These are phyloP conservation scores for Cornus kousa DNA, from an alignment of 148 eudicot species.

Conservation along the genomic window DNA sequence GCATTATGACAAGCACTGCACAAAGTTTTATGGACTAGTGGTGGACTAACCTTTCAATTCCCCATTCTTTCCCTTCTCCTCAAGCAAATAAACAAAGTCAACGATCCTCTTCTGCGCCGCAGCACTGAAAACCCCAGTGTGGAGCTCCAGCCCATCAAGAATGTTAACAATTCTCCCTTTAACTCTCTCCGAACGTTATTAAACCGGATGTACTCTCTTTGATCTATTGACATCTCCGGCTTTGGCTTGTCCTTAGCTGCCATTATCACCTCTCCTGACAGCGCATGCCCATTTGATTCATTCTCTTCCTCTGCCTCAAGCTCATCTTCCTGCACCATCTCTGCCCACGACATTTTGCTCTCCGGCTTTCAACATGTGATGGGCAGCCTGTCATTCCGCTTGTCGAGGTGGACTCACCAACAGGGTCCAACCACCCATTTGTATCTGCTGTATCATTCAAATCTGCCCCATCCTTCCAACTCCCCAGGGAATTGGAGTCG, in stretches of 20 bases:
- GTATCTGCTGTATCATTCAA: constrained; percentile 34
- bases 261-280: constrained; percentile 27
- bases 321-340: constrained; percentile 90
- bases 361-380: constrained; percentile 24
- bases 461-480: constrained; percentile 51
- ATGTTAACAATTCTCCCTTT: constrained; percentile 68
- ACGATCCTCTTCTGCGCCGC: constrained; percentile 86
- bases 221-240: constrained; percentile 59
- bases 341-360: constrained; percentile 81
- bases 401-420: constrained; percentile 21
- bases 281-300: constrained; percentile 31
- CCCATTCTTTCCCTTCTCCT: constrained; percentile 68
- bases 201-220: constrained; percentile 74
- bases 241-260: constrained; percentile 35
- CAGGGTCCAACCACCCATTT: constrained; percentile 29
- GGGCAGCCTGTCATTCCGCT: constrained; percentile 22
- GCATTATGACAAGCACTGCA: not conserved
- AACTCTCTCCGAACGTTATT: constrained; percentile 63
- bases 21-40: not conserved
- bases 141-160: constrained; percentile 88
- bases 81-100: constrained; percentile 51
- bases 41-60: constrained; percentile 68
- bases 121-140: constrained; percentile 81
- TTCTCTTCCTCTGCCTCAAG: constrained; percentile 59
- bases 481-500: constrained; percentile 51